These are phyloP conservation scores for Ulmus americana DNA, from an alignment of 331 rosid genomes.

Conservation along the genomic window DNA sequence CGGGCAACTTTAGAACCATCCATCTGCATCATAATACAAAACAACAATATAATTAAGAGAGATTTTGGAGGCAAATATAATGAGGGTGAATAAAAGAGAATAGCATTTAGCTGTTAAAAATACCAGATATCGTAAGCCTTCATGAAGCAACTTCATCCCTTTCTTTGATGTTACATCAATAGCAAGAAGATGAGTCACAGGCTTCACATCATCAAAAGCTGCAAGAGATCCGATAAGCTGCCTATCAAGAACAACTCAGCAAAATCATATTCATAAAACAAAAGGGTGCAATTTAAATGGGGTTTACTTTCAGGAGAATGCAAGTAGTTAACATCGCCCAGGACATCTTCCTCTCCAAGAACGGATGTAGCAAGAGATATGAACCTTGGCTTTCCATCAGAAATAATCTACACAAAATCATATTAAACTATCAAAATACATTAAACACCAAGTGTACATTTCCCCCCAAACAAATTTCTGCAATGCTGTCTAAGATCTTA, in stretches of 20 bases:
- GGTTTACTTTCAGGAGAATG: constrained; percentile 85
- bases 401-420: constrained; percentile 50
- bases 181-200: constrained; percentile 86
- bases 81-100: constrained; percentile 8
- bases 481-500: too few relatives aligned
- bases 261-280: constrained; percentile 13
- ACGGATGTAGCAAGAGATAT: constrained; percentile 45
- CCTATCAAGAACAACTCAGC: constrained; percentile 20
- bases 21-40: constrained; percentile 43
- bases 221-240: constrained; percentile 28
- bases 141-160: constrained; percentile 71
- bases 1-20: constrained; percentile 70
- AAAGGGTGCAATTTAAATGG: constrained; percentile 24
- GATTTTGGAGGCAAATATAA: constrained; percentile 7
- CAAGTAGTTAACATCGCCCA: constrained; percentile 55
- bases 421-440: neutral
- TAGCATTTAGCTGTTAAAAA: constrained; percentile 22
- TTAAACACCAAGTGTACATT: constrained; percentile 3
- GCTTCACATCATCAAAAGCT: constrained; percentile 87
- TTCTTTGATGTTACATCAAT: constrained; percentile 59
- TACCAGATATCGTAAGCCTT: constrained; percentile 83
- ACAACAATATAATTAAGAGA: constrained; percentile 14
- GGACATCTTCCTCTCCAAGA: constrained; percentile 55
- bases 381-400: constrained; percentile 73
- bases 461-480: neutral